Percentiles rank a stretch among this genome's conserved stretches.
These are phyloP conservation scores for Viola pubescens DNA, from an alignment of 441 rosid species.

Conservation along the genomic window DNA sequence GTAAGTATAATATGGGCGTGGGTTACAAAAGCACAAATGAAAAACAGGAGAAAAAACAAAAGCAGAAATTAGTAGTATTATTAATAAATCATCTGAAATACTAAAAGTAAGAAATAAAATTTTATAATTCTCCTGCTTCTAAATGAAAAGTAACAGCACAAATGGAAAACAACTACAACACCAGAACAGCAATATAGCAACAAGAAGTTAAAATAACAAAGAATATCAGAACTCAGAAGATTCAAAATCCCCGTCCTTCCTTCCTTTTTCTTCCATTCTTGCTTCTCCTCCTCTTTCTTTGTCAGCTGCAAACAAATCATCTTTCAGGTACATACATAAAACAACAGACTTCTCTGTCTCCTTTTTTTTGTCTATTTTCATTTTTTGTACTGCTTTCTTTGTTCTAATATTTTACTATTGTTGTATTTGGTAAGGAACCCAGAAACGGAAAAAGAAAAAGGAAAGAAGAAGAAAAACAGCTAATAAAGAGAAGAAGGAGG, in stretches of 20 bases:
- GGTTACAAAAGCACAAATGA: not conserved
- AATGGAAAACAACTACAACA: not conserved
- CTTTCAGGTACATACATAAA: constrained; percentile 4
- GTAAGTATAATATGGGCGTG: no score
- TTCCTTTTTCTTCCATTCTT: constrained; percentile 4
- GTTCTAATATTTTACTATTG: constrained; percentile 3
- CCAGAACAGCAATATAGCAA: not conserved
- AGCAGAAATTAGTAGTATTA: not conserved
- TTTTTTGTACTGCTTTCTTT: not conserved
- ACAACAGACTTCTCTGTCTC: not conserved
- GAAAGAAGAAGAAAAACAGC: constrained; percentile 1
- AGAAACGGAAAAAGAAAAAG: no score
- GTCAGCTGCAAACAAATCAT: constrained; percentile 8
- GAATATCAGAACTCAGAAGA: not conserved
- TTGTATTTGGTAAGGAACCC: constrained; percentile 2
- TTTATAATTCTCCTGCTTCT: not conserved
- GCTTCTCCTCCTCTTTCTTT: constrained; percentile 1
- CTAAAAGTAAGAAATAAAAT: not conserved
- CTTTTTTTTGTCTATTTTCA: not conserved
- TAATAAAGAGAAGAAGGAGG: constrained; percentile 5
- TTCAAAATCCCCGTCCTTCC: not conserved
- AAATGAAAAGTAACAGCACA: not conserved
- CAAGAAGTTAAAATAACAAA: not conserved
- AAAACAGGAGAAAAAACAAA: not conserved
- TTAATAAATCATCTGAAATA: not conserved